Conservation (phyloP, 495 filamentous ascomycete genomes). For the Entonaema liquescens region DNA sequence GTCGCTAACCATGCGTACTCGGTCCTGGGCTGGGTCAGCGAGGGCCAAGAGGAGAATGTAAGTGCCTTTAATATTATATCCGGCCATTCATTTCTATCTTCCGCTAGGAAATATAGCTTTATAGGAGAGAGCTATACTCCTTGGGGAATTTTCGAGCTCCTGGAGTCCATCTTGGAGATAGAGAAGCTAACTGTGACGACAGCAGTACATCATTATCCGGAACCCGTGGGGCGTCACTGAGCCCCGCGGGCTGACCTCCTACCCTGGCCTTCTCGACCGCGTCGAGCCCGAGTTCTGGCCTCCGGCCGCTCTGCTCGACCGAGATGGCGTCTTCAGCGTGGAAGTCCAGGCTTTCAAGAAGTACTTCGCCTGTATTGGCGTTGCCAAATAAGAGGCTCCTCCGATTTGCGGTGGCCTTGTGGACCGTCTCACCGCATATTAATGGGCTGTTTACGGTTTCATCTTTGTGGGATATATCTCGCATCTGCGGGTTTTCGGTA, state of each 20-base stretch:
- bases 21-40: constrained; percentile 49
- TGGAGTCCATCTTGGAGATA: background rate
- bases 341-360: constrained; percentile 48
- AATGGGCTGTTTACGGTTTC: background rate
- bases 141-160: background rate
- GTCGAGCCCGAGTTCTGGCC: constrained; percentile 51
- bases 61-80: background rate
- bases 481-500: background rate
- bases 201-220: constrained; percentile 49
- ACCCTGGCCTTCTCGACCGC: constrained; percentile 42
- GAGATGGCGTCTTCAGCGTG: constrained; percentile 45
- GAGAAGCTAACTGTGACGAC: background rate
- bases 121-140: background rate
- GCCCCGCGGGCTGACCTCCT: constrained; percentile 43
- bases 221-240: constrained; percentile 53
- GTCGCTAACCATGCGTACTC: constrained; percentile 53
- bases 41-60: constrained; percentile 43
- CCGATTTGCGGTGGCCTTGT: background rate
- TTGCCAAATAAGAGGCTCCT: constrained; percentile 40
- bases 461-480: background rate
- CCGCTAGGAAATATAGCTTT: background rate
- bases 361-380: constrained; percentile 49
- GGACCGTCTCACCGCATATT: background rate
- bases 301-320: constrained; percentile 43
- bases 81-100: background rate